Percentiles rank a stretch among this genome's conserved stretches.
Evolutionary conservation across 2,329 filamentous ascomycete species (phyloP).

Genomic region (Monosporascus sp.): DNA sequence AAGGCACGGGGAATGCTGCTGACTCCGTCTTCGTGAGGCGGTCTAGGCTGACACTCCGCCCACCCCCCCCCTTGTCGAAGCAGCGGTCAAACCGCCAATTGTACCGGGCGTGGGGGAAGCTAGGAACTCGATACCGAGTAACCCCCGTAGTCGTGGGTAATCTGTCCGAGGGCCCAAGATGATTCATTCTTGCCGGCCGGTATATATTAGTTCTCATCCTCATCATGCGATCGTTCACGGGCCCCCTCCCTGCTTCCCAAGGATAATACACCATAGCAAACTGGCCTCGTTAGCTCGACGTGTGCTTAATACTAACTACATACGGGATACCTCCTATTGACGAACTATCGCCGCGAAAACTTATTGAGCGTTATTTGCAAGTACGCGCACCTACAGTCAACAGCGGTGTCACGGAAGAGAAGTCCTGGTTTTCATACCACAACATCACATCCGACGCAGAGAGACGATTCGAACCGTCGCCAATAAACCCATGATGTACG

Average conservation of each 20-base stretch:
- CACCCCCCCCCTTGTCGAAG: not conserved
- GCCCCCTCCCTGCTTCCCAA: not conserved
- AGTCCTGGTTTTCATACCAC: not conserved
- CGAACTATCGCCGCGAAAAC: too few species aligned
- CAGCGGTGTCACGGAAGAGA: too few species aligned
- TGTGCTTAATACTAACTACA: not conserved
- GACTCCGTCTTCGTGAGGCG: not conserved
- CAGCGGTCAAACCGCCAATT: not conserved
- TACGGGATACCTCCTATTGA: not conserved
- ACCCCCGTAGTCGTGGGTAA: not conserved
- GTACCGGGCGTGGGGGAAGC: not conserved
- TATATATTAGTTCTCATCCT: not conserved
- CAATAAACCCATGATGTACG: conserved; percentile 20
- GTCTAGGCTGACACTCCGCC: not conserved
- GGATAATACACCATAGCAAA: not conserved
- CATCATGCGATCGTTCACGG: not conserved
- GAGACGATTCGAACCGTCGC: not conserved
- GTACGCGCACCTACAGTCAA: too few species aligned
- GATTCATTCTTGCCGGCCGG: not conserved
- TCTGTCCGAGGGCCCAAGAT: not conserved
- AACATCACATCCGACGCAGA: not conserved
- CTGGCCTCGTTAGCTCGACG: not conserved
- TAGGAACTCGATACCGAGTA: not conserved
- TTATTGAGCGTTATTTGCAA: too few species aligned
- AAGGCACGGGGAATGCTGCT: not conserved